These are phyloP conservation scores for Juglanconis juglandina DNA, from an alignment of 2,329 filamentous ascomycete species.

Conservation along the genomic window DNA sequence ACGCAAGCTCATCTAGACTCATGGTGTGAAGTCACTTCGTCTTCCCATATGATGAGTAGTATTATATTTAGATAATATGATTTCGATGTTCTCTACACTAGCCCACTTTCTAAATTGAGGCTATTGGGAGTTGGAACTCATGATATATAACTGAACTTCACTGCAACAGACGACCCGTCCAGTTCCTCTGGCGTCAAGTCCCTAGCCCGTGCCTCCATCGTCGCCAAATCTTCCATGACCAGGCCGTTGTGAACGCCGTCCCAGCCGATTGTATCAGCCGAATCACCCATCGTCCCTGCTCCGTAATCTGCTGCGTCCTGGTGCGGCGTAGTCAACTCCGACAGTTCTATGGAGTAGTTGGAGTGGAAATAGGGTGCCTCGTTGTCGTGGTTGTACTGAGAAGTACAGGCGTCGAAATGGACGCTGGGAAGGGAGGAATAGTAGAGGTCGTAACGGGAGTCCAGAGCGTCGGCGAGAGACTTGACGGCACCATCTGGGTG, in stretches of 20 bases:
- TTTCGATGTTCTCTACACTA: too few species aligned
- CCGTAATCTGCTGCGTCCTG: conserved; percentile 15
- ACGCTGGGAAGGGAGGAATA: conserved; percentile 33
- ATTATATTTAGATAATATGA: too few species aligned
- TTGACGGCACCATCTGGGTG: conserved; percentile 52
- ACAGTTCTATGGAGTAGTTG: conserved; percentile 15
- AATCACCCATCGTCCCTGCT: not conserved
- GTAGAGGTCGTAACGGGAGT: conserved; percentile 46
- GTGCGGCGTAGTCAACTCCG: conserved; percentile 14
- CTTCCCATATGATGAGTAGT: too few species aligned
- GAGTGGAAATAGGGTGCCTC: conserved; percentile 17
- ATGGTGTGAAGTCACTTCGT: too few species aligned
- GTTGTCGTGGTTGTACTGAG: conserved; percentile 15
- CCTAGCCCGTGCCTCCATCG: conserved; percentile 14
- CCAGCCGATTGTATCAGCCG: conserved; percentile 13
- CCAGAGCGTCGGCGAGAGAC: conserved; percentile 49
- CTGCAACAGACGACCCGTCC: not conserved
- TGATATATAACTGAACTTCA: conserved; percentile 10
- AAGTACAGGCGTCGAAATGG: conserved; percentile 9
- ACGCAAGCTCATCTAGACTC: too few species aligned
- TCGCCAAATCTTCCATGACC: conserved; percentile 9
- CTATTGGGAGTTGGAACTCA: not conserved
- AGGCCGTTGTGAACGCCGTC: conserved; percentile 11
- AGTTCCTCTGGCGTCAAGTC: conserved; percentile 13
- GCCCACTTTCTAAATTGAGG: too few species aligned